Conservation (phyloP, 148 eudicot species). For the Salicornia ramosissima region DNA sequence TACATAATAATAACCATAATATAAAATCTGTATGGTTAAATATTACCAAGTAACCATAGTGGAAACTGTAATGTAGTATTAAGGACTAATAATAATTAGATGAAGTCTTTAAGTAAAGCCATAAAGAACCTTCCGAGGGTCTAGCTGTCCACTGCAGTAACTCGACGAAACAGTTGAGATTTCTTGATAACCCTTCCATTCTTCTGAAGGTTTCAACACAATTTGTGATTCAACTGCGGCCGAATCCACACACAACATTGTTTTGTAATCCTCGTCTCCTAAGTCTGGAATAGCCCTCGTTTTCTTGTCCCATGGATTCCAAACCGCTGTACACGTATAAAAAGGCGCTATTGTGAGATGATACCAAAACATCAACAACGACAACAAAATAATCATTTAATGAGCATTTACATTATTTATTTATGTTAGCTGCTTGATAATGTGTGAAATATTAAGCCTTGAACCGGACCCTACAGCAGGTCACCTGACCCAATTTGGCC, state of each 20-base stretch:
- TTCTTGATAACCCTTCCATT: conserved; percentile 81
- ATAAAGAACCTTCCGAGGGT: conserved; percentile 64
- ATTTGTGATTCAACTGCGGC: conserved; percentile 64
- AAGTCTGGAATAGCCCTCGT: conserved; percentile 64
- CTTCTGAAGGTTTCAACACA: conserved; percentile 64
- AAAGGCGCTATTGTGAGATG: neutral
- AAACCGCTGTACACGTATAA: conserved; percentile 42
- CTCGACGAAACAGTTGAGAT: conserved; percentile 73
- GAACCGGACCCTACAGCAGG: too few species aligned
- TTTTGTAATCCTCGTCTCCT: conserved; percentile 75
- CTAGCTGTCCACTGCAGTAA: conserved; percentile 83
- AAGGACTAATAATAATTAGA: neutral
- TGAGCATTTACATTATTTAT: too few species aligned
- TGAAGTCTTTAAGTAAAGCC: conserved; percentile 31
- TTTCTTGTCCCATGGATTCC: conserved; percentile 97
- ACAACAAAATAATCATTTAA: too few species aligned
- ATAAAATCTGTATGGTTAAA: neutral
- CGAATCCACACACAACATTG: conserved; percentile 74
- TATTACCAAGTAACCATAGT: conserved; percentile 1
- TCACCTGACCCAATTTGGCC: too few species aligned
- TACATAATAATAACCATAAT: neutral
- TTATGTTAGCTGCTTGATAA: too few species aligned
- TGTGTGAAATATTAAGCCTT: too few species aligned
- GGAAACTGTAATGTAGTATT: conserved; percentile 7
- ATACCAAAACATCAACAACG: neutral